These are phyloP conservation scores for Sporothrix protearum DNA, from an alignment of 2,329 filamentous ascomycete species.

Conservation along the genomic window DNA sequence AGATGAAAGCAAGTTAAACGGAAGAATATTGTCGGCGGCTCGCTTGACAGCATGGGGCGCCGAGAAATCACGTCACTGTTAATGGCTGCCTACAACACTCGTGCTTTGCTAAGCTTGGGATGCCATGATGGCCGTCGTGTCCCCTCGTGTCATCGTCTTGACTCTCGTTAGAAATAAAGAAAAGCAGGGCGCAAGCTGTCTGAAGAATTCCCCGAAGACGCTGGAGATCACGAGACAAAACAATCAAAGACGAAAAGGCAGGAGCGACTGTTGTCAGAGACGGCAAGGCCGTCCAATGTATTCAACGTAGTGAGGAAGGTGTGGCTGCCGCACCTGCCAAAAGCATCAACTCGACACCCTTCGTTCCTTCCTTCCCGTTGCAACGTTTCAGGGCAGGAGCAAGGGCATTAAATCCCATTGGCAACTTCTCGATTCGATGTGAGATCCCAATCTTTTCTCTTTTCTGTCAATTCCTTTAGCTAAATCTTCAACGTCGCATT, in stretches of 20 bases:
- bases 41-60: background rate
- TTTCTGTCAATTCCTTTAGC: background rate
- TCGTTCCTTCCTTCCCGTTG: constrained; percentile 9
- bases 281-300: background rate
- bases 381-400: background rate
- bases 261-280: background rate
- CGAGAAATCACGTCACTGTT: background rate
- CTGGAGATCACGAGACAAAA: background rate
- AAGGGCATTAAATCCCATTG: background rate
- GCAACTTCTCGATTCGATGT: background rate
- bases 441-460: background rate
- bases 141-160: constrained; percentile 15
- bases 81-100: background rate
- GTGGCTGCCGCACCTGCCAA: background rate
- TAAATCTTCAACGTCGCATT: background rate
- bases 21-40: background rate
- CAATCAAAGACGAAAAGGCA: background rate
- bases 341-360: background rate
- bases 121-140: background rate
- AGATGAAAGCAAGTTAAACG: background rate
- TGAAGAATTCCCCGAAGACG: constrained; percentile 30
- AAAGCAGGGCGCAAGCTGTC: constrained; percentile 20
- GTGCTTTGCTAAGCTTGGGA: background rate
- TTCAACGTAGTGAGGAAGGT: background rate
- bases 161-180: constrained; percentile 7